These are phyloP conservation scores for Solioccasus polychromus DNA, from an alignment of 768 basidiomycete species.

Conservation along the genomic window DNA sequence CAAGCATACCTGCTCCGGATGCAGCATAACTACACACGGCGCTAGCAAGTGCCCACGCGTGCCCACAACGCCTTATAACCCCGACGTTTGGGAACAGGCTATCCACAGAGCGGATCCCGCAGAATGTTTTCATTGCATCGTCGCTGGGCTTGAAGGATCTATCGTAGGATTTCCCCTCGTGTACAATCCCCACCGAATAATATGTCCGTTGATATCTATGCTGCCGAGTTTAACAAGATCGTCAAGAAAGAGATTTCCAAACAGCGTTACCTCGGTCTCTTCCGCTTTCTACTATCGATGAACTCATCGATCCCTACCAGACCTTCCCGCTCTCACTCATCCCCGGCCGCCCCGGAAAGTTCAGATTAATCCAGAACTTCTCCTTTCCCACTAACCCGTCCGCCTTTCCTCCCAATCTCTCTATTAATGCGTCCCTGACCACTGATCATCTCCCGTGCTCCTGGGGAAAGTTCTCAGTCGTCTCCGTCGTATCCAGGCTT, in stretches of 20 bases:
- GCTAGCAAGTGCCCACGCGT: too few relatives aligned
- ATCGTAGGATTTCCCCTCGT: too few relatives aligned
- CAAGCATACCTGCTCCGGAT: too few relatives aligned
- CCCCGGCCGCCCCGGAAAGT: neutral
- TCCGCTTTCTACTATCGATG: neutral
- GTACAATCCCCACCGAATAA: neutral
- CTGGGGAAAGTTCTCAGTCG: neutral
- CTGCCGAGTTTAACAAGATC: neutral
- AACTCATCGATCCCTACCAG: neutral
- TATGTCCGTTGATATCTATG: neutral
- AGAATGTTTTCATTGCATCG: too few relatives aligned
- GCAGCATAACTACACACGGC: too few relatives aligned
- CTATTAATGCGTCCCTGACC: neutral
- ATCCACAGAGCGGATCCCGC: too few relatives aligned
- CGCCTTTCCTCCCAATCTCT: accelerated
- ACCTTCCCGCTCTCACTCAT: neutral
- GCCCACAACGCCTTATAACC: too few relatives aligned
- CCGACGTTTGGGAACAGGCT: too few relatives aligned
- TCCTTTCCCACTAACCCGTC: neutral
- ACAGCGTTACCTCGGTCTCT: neutral
- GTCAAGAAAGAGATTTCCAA: neutral
- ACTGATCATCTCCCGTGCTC: accelerated
- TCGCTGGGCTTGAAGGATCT: too few relatives aligned
- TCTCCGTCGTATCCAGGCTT: neutral
- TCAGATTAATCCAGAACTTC: neutral